These are phyloP conservation scores for Wickerhamiella cacticola DNA, from an alignment of 805 yeast species.

Conservation along the genomic window DNA sequence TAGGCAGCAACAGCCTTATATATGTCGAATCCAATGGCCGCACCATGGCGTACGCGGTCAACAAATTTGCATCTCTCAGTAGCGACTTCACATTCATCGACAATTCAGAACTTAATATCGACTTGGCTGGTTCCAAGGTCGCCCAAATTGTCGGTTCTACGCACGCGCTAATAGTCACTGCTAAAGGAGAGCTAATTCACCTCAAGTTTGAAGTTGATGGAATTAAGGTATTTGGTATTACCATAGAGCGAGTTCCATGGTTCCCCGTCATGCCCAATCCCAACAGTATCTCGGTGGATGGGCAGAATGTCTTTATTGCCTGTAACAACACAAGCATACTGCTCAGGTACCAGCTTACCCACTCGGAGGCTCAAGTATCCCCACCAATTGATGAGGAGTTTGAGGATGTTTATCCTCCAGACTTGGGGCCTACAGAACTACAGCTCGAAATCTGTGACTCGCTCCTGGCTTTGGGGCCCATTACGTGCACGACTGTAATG, in stretches of 20 bases:
- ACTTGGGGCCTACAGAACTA: not conserved
- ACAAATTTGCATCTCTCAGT: conserved; percentile 37
- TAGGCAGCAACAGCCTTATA: conserved; percentile 67
- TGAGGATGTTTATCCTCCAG: conserved; percentile 27
- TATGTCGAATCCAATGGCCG: conserved; percentile 74
- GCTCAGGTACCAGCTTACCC: not conserved
- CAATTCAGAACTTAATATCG: conserved; percentile 41
- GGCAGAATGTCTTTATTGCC: conserved; percentile 3
- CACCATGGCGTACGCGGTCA: conserved; percentile 48
- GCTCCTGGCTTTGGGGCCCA: conserved; percentile 13
- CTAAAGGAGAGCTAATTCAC: conserved; percentile 36
- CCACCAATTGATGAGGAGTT: conserved; percentile 27
- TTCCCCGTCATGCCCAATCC: not conserved
- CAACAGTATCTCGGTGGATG: not conserved
- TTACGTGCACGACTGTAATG: conserved; percentile 2
- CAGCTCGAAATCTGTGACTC: conserved; percentile 9
- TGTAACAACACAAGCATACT: conserved; percentile 5
- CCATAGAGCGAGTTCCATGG: conserved; percentile 30
- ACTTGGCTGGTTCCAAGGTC: conserved; percentile 42
- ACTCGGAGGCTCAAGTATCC: conserved; percentile 21
- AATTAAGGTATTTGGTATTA: conserved; percentile 36
- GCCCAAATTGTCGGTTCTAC: conserved; percentile 27
- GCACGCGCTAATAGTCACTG: conserved; percentile 33
- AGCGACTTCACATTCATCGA: conserved; percentile 25
- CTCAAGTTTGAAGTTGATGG: conserved; percentile 33